Percentiles rank a stretch among this genome's conserved stretches.
Conservation (phyloP, 2,329 filamentous ascomycete species). For the Anisogramma anomala region DNA sequence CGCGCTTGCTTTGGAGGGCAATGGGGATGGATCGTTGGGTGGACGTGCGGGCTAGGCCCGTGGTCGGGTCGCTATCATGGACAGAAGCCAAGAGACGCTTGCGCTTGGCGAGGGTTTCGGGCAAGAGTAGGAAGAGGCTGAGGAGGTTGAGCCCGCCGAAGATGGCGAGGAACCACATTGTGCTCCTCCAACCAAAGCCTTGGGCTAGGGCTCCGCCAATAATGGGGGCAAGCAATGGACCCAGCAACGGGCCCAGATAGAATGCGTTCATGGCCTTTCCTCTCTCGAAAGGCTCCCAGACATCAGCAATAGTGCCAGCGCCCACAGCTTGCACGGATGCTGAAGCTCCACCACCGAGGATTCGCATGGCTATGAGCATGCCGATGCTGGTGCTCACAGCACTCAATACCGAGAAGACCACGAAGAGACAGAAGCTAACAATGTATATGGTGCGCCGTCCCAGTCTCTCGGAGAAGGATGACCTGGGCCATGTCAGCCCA, state of each 20-base stretch:
- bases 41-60: conserved; percentile 37
- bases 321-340: conserved; percentile 75
- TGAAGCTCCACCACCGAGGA: conserved; percentile 63
- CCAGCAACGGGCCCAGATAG: conserved; percentile 66
- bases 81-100: conserved; percentile 14
- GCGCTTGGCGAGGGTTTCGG: conserved; percentile 47
- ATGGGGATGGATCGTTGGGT: conserved; percentile 50
- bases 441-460: conserved; percentile 73
- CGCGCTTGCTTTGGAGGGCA: conserved; percentile 42
- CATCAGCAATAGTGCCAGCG: conserved; percentile 70
- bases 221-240: conserved; percentile 64
- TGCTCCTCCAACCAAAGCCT: conserved; percentile 60
- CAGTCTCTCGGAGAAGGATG: conserved; percentile 61
- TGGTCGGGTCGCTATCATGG: conserved; percentile 1
- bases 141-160: conserved; percentile 51
- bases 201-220: conserved; percentile 63
- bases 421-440: conserved; percentile 59
- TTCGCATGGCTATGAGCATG: conserved; percentile 68
- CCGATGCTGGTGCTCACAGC: conserved; percentile 57
- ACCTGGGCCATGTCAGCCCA: conserved; percentile 25
- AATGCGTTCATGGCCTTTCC: conserved; percentile 70
- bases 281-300: conserved; percentile 63
- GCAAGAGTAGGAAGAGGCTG: conserved; percentile 48
- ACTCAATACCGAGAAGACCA: conserved; percentile 57
- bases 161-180: conserved; percentile 65